A percentile compares a stretch with the other conserved stretches of the same genome.
Evolutionary conservation across 202 grass and related monocot species (phyloP).

Genomic region (Setaria italica): DNA sequence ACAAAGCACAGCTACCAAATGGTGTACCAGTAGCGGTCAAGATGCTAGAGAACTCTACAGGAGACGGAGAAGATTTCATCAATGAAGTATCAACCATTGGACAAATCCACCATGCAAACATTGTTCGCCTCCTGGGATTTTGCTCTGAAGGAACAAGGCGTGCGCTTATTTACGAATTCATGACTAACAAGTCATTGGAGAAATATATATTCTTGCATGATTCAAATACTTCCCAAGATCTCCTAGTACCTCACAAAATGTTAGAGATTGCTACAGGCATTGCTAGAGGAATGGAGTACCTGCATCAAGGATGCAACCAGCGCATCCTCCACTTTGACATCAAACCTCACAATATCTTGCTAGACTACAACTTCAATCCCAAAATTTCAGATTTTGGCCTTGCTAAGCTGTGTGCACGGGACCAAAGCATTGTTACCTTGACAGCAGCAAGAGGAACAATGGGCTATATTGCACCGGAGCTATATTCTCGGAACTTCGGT

Average conservation of each 20-base stretch:
- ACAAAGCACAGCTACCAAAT: constrained; percentile 48
- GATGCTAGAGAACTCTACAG: constrained; percentile 54
- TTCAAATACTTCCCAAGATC: not conserved
- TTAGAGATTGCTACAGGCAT: constrained; percentile 53
- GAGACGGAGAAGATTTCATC: constrained; percentile 65
- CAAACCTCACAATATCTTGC: constrained; percentile 66
- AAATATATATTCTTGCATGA: constrained; percentile 55
- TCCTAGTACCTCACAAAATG: constrained; percentile 38
- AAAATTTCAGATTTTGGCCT: constrained; percentile 80
- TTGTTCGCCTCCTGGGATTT: constrained; percentile 63
- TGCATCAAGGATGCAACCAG: constrained; percentile 68
- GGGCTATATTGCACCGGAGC: constrained; percentile 75
- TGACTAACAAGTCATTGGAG: constrained; percentile 71
- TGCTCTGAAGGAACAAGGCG: constrained; percentile 54
- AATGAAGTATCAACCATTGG: constrained; percentile 79
- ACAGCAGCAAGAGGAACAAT: constrained; percentile 66
- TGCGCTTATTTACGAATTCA: constrained; percentile 72
- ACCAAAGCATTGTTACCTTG: constrained; percentile 60
- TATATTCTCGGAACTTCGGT: constrained; percentile 68
- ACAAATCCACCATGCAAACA: constrained; percentile 69
- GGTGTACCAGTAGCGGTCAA: constrained; percentile 55
- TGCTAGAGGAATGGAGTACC: constrained; percentile 64
- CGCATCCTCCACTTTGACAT: constrained; percentile 73
- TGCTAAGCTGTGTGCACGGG: constrained; percentile 64
- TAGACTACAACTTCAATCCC: constrained; percentile 59